A percentile compares a stretch with the other conserved stretches of the same genome.
Evolutionary conservation across 257 asterid species (phyloP).

Genomic region (Striga asiatica): DNA sequence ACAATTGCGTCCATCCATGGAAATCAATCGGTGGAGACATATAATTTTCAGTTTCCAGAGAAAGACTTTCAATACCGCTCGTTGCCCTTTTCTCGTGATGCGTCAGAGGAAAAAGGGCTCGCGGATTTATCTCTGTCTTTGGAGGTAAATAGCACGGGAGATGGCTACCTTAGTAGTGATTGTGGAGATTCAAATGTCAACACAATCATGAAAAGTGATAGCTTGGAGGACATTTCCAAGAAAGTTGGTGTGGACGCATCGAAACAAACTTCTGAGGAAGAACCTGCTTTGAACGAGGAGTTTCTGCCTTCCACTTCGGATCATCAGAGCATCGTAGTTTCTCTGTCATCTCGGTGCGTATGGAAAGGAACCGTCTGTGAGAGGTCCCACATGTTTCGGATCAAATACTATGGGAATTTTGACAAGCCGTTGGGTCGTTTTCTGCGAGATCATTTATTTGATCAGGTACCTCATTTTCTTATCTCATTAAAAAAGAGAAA

Average conservation of each 20-base stretch:
- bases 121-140: constrained; percentile 17
- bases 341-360: constrained; percentile 85
- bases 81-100: constrained; percentile 23
- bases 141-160: constrained; percentile 20
- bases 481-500: constrained; percentile 8
- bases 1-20: constrained; percentile 20
- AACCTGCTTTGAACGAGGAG: constrained; percentile 44
- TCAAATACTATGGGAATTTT: constrained; percentile 75
- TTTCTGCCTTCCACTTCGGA: constrained; percentile 80
- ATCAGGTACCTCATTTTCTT: constrained; percentile 47
- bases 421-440: constrained; percentile 98
- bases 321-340: constrained; percentile 89
- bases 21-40: constrained; percentile 20
- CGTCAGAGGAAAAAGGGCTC: constrained; percentile 20
- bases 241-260: constrained; percentile 21
- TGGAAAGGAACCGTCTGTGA: constrained; percentile 97
- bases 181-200: constrained; percentile 23
- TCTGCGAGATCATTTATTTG: constrained; percentile 81
- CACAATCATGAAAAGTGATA: constrained; percentile 21
- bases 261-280: constrained; percentile 28
- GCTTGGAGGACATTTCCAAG: constrained; percentile 20
- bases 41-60: constrained; percentile 22
- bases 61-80: constrained; percentile 21
- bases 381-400: constrained; percentile 82
- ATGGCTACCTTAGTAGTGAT: too few relatives aligned